Percentiles rank a stretch among this genome's conserved stretches.
Conservation (phyloP, 495 filamentous ascomycete genomes). For the Podospora pseudopauciseta region DNA sequence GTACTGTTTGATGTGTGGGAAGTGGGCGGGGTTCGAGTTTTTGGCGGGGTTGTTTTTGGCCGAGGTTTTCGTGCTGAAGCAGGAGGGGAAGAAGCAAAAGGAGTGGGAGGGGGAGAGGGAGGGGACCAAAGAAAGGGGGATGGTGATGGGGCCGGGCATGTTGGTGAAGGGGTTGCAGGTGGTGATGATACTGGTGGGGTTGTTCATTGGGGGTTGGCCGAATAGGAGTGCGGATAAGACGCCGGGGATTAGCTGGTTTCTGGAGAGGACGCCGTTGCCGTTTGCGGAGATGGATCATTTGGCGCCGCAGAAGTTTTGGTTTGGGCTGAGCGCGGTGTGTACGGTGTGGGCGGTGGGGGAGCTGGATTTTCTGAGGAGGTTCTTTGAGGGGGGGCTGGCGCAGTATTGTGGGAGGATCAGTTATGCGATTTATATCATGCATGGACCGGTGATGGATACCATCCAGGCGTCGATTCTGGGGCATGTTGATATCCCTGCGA, state of each 20-base stretch:
- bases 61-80: slow-evolving; percentile 47
- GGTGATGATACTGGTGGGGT: slow-evolving; percentile 33
- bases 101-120: slow-evolving; percentile 14
- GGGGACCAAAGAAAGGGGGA: slow-evolving; percentile 5
- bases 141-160: neutral
- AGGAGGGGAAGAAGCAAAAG: slow-evolving; percentile 20
- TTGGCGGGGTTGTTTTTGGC: slow-evolving; percentile 57
- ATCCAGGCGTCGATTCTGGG: slow-evolving; percentile 48
- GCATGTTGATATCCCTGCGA: slow-evolving; percentile 15
- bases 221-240: slow-evolving; percentile 37
- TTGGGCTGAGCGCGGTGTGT: slow-evolving; percentile 51
- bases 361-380: slow-evolving; percentile 44
- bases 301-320: slow-evolving; percentile 52
- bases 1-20: slow-evolving; percentile 57
- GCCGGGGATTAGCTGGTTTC: slow-evolving; percentile 35
- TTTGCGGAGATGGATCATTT: slow-evolving; percentile 31
- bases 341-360: slow-evolving; percentile 56
- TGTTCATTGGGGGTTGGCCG: slow-evolving; percentile 47
- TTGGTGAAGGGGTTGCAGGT: slow-evolving; percentile 22
- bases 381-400: slow-evolving; percentile 54
- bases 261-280: slow-evolving; percentile 33
- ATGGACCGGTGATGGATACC: slow-evolving; percentile 53
- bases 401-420: slow-evolving; percentile 63
- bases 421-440: slow-evolving; percentile 59
- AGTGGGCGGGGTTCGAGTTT: slow-evolving; percentile 60